Evolutionary conservation across 768 basidiomycete species (phyloP), one percentile per base, ranked within the genome.

Genomic region (Trichaptum fuscoviolaceum): DNA sequence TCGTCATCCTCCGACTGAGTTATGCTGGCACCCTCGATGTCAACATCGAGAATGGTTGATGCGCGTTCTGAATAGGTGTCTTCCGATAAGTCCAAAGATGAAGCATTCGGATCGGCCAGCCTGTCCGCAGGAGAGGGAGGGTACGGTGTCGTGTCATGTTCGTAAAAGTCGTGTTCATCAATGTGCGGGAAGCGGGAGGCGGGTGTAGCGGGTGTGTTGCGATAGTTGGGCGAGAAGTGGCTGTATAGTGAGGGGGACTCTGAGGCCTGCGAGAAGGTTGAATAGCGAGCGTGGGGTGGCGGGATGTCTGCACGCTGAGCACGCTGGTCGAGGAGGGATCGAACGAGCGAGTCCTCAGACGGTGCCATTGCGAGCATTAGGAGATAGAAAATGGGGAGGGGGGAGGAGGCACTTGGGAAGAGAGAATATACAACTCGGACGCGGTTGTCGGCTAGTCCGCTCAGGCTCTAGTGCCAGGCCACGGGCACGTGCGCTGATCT

Each of bases 181-280:
- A 52, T 12, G 42, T 52, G 42, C 15, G 59, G 59, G 59, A 61
- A 18, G 30, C 15, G 59, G 23, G 59, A 61, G 59, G 59, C 59
- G 30, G 59, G 59, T 2, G 59, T 61, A 34, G 59, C 59, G 30
- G 30, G 24, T 34, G 59, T 25, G 59, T 25, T 25, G 59, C 15
- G 25, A 23, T 61, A 61, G 59, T 34, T 34, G 27, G 87, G 86
- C 36, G 87, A 87, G 73, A 85, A 85, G 73, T 84, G 84, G 73
- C 84, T 88, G 74, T 91, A 90, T 69, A 89, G 78, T 62, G 89
- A 91, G 70, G 88, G 88, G 64, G 89, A 84, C 75, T 91, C 88
- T 58, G 85, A 81, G 64, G 81, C 82, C 69, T 88, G 82, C 25
- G 88, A 83, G 71, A 83, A 73, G 65, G 87, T 81, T 62, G 85